These are phyloP conservation scores for Kalmanozyma brasiliensis DNA, from an alignment of 1,284 basidiomycete species.

Conservation along the genomic window DNA sequence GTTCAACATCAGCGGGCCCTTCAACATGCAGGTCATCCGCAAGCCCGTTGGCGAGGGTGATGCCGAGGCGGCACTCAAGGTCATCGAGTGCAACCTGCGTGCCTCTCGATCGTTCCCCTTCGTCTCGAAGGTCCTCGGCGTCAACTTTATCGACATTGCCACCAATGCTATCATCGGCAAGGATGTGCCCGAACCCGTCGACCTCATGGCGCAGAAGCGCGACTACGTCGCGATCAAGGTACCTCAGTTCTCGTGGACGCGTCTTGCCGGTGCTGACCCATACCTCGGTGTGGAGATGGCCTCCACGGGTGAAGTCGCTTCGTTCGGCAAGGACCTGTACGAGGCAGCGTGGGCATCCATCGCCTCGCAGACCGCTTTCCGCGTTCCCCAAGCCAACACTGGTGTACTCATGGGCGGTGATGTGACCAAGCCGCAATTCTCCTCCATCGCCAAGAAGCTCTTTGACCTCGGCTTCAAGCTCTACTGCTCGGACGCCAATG, in stretches of 20 bases:
- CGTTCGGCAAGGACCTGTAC: slow-evolving; percentile 91
- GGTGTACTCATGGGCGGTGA: slow-evolving; percentile 89
- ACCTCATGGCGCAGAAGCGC: slow-evolving; percentile 88
- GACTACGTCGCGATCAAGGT: slow-evolving; percentile 98
- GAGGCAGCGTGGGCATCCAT: slow-evolving; percentile 97
- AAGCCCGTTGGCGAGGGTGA: slow-evolving; percentile 75
- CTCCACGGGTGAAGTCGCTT: slow-evolving; percentile 97
- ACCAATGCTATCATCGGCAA: slow-evolving; percentile 89
- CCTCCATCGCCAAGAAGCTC: slow-evolving; percentile 76
- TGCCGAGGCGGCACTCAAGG: slow-evolving; percentile 82
- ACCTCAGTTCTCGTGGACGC: slow-evolving; percentile 98
- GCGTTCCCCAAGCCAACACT: slow-evolving; percentile 80
- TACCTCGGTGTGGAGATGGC: slow-evolving; percentile 99
- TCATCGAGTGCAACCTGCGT: slow-evolving; percentile 98
- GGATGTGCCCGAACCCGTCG: slow-evolving; percentile 90
- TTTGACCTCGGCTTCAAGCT: slow-evolving; percentile 83
- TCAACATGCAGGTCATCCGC: slow-evolving; percentile 99
- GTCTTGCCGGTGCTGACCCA: slow-evolving; percentile 90
- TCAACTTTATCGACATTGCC: slow-evolving; percentile 96
- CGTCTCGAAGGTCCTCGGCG: slow-evolving; percentile 95
- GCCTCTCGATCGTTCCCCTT: slow-evolving; percentile 99
- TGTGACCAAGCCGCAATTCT: slow-evolving; percentile 82
- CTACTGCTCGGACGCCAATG: slow-evolving; percentile 82
- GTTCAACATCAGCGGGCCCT: slow-evolving; percentile 96
- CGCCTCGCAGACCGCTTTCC: slow-evolving; percentile 89